phyloP scores from a whole-genome alignment of 2,329 filamentous ascomycete species.

The Ceratocystis huliohia region DNA sequence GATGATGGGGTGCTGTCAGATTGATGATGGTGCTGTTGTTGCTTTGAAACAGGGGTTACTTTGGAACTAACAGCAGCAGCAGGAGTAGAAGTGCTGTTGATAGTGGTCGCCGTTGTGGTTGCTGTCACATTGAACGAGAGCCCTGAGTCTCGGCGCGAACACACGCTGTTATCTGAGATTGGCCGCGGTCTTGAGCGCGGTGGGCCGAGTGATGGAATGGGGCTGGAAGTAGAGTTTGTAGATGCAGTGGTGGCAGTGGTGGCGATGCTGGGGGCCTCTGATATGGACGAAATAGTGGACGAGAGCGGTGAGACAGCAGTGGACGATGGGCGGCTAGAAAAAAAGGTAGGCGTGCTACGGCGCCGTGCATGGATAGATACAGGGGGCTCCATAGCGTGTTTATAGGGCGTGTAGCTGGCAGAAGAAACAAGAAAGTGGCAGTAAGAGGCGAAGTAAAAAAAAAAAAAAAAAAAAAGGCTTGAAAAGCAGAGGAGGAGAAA shows the following conservation, averaged over 20 bases:
- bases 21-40: constrained; percentile 22
- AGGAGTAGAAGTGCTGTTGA: constrained; percentile 28
- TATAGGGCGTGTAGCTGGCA: neutral
- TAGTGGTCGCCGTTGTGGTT: neutral
- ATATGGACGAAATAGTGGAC: constrained; percentile 14
- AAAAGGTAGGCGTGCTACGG: constrained; percentile 11
- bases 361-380: constrained; percentile 9
- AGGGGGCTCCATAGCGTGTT: neutral
- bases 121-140: constrained; percentile 33
- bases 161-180: constrained; percentile 22
- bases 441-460: neutral
- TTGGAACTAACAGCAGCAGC: neutral
- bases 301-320: constrained; percentile 6
- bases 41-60: constrained; percentile 29
- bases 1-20: neutral
- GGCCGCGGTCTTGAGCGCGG: constrained; percentile 8
- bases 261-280: constrained; percentile 14
- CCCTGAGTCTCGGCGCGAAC: constrained; percentile 36
- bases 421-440: neutral
- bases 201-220: neutral
- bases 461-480: neutral
- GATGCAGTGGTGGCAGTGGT: neutral
- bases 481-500: neutral
- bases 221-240: neutral
- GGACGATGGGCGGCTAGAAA: constrained; percentile 4